A percentile compares a stretch with the other conserved stretches of the same genome.
Evolutionary conservation across 2,329 filamentous ascomycete species (phyloP).

Genomic region (Ceratocystis alfenasii): DNA sequence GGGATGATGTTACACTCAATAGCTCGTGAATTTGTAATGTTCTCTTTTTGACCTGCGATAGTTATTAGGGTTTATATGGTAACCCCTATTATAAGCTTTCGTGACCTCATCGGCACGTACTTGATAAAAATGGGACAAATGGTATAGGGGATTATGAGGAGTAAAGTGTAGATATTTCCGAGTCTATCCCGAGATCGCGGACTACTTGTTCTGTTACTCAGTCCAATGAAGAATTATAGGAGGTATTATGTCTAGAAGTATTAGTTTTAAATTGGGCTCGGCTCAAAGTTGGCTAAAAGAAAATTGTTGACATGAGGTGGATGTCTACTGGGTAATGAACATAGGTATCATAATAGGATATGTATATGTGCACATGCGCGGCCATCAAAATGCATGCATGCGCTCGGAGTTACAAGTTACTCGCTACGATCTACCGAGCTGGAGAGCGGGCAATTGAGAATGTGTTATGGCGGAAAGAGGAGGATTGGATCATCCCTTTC

Average conservation of each 20-base stretch:
- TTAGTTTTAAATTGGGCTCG: neutral
- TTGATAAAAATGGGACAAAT: no score
- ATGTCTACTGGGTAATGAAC: neutral
- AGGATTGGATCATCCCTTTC: neutral
- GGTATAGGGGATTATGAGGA: neutral
- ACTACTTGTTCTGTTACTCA: neutral
- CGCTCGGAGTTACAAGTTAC: constrained; percentile 1
- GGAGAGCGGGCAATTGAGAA: neutral
- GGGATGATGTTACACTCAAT: no score
- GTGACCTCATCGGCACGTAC: no score
- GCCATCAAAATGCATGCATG: neutral
- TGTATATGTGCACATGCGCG: neutral
- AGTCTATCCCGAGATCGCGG: neutral
- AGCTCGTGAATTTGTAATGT: no score
- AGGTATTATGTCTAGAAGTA: neutral
- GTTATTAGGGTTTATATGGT: no score
- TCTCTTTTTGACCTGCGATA: no score
- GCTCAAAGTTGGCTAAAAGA: neutral
- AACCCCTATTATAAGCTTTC: no score
- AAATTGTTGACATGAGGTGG: neutral
- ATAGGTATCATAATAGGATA: neutral
- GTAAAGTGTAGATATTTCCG: neutral
- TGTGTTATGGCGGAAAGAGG: neutral
- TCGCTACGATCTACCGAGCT: neutral
- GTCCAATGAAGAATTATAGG: neutral